Evolutionary conservation across 2,329 filamentous ascomycete species (phyloP), one percentile per base, ranked within the genome.

Genomic region (Thelonectria rubi): DNA sequence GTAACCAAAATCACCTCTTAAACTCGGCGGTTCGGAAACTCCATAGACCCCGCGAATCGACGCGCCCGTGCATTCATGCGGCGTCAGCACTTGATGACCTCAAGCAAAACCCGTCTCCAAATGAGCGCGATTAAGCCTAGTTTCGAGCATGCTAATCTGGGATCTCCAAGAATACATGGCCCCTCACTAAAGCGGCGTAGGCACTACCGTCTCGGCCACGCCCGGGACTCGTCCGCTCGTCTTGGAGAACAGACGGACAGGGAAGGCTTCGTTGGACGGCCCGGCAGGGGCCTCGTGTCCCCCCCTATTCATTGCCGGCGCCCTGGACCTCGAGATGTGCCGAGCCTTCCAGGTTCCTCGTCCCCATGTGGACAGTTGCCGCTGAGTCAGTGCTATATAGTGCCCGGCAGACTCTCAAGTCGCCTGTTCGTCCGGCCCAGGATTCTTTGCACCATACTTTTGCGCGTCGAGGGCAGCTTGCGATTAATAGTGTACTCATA

Each of bases 321-420:
- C 32, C 50, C 14, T 30, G 3, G 50, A 8, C 21, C n/a, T 18
- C 15, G 6, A 26, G 32, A 34, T 26, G 24, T 34, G 37, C 20
- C 43, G 30, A 24, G 26, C 8, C 26, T 24, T 39, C 14, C 14
- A 12, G 14, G 8, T 2, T 14, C 21, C 50, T 21, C 30, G 18
- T 20, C 50, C 17, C 9, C 15, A n/a, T 53, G 30, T 21, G 50
- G 21, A 45, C 21, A 3, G 11, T 20, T 9, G 39, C 50, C 50
- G 50, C 40, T 53, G 50, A 53, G 50, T 53, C 42, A 53, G 50
- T 40, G 24, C 20, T 40, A 20, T 10, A 10, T 53, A 18, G 39
- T 17, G 32, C 50, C 18, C 50, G 37, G 21, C 3, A 12, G 14
- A n/a, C 30, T 18, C 39, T 17, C 14, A 17, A 30, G 26, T 37